Evolutionary conservation across 805 yeast genomes (phyloP).

Genomic region (Starmerella roubikii): DNA sequence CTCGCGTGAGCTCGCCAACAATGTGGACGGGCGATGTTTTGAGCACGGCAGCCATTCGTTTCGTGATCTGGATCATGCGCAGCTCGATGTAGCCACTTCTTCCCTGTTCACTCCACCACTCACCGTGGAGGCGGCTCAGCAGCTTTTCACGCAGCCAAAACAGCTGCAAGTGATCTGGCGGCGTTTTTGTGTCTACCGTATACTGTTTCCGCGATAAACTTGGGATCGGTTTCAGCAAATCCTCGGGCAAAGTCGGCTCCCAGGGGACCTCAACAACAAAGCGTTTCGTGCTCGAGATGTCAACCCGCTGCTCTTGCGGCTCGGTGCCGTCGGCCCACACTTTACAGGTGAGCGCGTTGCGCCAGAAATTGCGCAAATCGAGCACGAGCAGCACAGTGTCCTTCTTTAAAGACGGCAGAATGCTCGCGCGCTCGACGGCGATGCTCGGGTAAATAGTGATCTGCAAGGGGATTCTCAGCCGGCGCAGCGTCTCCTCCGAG

Average conservation of each 20-base stretch:
- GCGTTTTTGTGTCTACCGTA: conserved; percentile 34
- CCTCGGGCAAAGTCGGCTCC: conserved; percentile 32
- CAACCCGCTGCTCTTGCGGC: conserved; percentile 7
- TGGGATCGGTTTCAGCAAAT: conserved; percentile 47
- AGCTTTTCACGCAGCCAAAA: conserved; percentile 75
- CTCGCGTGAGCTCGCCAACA: conserved; percentile 1
- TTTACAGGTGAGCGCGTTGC: conserved; percentile 30
- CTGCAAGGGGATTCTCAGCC: conserved; percentile 52
- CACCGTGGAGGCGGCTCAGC: conserved; percentile 44
- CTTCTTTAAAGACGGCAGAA: conserved; percentile 33
- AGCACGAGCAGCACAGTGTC: conserved; percentile 44
- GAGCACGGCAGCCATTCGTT: conserved; percentile 44
- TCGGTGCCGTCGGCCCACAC: conserved; percentile 7
- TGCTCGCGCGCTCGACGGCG: conserved; percentile 62
- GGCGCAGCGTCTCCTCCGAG: conserved; percentile 34
- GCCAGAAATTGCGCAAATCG: conserved; percentile 76
- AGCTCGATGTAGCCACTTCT: conserved; percentile 50
- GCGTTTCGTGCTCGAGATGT: conserved; percentile 40
- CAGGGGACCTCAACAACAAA: conserved; percentile 58
- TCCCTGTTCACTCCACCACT: conserved; percentile 40
- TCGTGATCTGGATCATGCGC: conserved; percentile 48
- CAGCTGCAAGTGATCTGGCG: conserved; percentile 48
- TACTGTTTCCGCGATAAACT: conserved; percentile 58
- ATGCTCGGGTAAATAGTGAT: conserved; percentile 60
- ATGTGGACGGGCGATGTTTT: conserved; percentile 17